These are phyloP conservation scores for Ilex aquifolium DNA, from an alignment of 257 asterid genomes.

Conservation along the genomic window DNA sequence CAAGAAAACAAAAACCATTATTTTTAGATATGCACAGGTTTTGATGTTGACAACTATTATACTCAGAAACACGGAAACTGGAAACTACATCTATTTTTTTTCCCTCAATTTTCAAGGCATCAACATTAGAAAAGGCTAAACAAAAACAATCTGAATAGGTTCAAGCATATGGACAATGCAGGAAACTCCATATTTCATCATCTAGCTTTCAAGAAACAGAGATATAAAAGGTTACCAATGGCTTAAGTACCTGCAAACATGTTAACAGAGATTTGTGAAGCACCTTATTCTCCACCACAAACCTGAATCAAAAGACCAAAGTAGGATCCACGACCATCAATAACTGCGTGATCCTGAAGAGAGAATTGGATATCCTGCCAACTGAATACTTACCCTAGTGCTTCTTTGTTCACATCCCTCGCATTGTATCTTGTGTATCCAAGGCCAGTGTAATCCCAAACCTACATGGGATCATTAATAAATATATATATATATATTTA, in stretches of 20 bases:
- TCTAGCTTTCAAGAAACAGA: not conserved
- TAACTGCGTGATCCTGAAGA: conserved; percentile 12
- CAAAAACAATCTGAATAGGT: no score
- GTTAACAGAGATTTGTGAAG: conserved; percentile 72
- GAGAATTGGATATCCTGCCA: conserved; percentile 10
- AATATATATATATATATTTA: not conserved
- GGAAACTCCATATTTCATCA: not conserved
- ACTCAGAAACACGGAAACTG: no score
- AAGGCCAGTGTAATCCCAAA: conserved; percentile 96
- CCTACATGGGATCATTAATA: conserved; percentile 36
- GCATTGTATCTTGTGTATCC: conserved; percentile 90
- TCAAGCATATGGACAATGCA: no score
- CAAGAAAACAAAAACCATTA: no score
- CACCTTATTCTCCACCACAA: conserved; percentile 99
- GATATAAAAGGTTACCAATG: not conserved
- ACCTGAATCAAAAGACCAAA: conserved; percentile 47
- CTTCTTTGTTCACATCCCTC: conserved; percentile 63
- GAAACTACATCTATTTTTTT: no score
- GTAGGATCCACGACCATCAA: conserved; percentile 21
- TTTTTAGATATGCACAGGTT: no score
- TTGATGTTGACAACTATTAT: no score
- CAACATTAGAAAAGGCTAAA: no score
- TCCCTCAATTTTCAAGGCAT: no score
- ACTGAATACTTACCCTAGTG: conserved; percentile 65
- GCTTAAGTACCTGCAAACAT: conserved; percentile 59